Base-by-base conservation (phyloP, 495 filamentous ascomycete species). In the Penicillium salamii region DNA sequence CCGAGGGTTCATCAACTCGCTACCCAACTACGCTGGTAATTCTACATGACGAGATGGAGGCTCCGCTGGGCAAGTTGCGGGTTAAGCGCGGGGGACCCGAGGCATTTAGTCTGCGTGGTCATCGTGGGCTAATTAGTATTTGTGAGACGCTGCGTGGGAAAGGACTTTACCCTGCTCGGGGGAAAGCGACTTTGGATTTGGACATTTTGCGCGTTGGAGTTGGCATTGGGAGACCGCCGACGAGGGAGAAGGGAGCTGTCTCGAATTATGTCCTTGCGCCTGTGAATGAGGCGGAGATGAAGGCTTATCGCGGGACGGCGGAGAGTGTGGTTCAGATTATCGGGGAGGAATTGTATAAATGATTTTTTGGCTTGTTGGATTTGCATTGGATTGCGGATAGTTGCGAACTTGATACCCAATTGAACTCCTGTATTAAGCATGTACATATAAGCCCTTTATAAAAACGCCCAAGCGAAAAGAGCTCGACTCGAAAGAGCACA, bases 31-130 rank as follows among this genome's bases (percentile, higher is more conserved):
- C 72, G 0, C 68, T 96, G 13, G 80, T 95, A 3, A 68, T 96
- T 2, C 69, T 96, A 21, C 89, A 96, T 67, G 90, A 96, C 58
- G 90, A 95, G 59, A 67, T 96, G 7, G 90, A 96, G 61, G 74
- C 76, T 36, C 68, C 74, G 19, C 55, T 89, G 9, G 89, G 89
- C 1, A 78, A 76, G 31, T 71, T 95, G 5, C 85, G 74, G 33
- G 68, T 87, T 32, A 82, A 66, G 55, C 73, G 62, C 38, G 80
- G 76, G 2, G 79, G 79, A 18, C 59, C 71, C 5, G 66, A 74
- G 41, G 55, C 35, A 71, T 80, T 79, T 38, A 84, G 66, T 62
- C 66, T 73, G 29, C 74, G 80, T 13, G 90, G 90, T 0, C 90
- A 96, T 63, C 90, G 91, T 51, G 90, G 90, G 5, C 52, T 96